Conservation (phyloP, 2,329 filamentous ascomycete genomes). For the Apiospora hydei region DNA sequence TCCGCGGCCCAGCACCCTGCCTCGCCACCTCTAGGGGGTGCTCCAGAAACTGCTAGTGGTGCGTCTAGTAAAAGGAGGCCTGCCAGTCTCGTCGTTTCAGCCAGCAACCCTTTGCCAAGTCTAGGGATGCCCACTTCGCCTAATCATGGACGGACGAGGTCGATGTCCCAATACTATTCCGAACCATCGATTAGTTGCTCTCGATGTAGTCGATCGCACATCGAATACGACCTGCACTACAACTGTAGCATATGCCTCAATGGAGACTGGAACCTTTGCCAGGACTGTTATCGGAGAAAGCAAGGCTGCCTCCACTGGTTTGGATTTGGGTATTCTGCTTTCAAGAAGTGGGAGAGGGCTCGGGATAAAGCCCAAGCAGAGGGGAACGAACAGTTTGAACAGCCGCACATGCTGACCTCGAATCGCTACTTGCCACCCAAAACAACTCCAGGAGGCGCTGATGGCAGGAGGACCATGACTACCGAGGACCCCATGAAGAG, state of each 20-base stretch:
- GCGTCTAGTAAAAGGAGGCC: slow-evolving; percentile 43
- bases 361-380: slow-evolving; percentile 60
- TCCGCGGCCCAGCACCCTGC: slow-evolving; percentile 34
- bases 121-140: slow-evolving; percentile 42
- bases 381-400: slow-evolving; percentile 50
- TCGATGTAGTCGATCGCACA: slow-evolving; percentile 72
- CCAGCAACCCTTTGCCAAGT: slow-evolving; percentile 41
- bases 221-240: slow-evolving; percentile 88
- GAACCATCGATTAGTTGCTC: slow-evolving; percentile 80
- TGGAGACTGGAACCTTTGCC: slow-evolving; percentile 80
- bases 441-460: slow-evolving; percentile 56
- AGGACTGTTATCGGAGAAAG: slow-evolving; percentile 78
- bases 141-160: slow-evolving; percentile 48
- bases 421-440: slow-evolving; percentile 63
- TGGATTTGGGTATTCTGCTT: slow-evolving; percentile 80
- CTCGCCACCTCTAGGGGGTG: slow-evolving; percentile 29
- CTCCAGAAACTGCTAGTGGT: slow-evolving; percentile 33
- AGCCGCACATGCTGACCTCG: slow-evolving; percentile 65
- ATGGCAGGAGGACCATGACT: slow-evolving; percentile 65
- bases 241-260: slow-evolving; percentile 75
- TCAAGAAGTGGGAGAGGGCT: slow-evolving; percentile 68
- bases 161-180: slow-evolving; percentile 58
- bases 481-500: slow-evolving; percentile 72
- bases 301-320: slow-evolving; percentile 87
- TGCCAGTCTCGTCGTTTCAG: slow-evolving; percentile 48